phyloP scores from a whole-genome alignment of 2,329 filamentous ascomycete species.

The Aspergillus ustus region DNA sequence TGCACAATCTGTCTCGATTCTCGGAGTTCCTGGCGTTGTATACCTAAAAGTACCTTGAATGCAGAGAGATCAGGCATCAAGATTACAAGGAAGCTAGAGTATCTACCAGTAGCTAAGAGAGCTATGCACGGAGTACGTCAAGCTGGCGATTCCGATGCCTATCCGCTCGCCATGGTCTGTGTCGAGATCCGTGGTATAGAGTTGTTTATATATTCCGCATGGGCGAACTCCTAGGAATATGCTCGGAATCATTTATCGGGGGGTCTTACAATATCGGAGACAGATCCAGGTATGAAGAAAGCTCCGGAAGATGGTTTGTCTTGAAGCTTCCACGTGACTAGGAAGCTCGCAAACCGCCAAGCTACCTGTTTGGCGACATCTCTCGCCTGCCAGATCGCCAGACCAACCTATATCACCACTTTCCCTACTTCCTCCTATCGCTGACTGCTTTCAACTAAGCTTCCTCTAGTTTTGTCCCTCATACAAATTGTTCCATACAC shows the following conservation, averaged over 20 bases:
- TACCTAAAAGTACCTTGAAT: too few relatives aligned
- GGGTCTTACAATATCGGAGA: background rate
- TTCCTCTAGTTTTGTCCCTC: background rate
- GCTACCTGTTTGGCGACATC: background rate
- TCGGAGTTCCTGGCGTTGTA: background rate
- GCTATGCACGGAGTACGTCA: too few relatives aligned
- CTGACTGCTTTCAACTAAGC: background rate
- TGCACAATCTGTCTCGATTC: background rate
- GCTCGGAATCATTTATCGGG: background rate
- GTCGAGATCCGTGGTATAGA: background rate
- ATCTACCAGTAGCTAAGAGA: background rate
- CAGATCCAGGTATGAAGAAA: background rate
- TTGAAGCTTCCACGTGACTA: background rate
- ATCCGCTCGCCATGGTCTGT: background rate
- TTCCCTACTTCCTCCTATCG: background rate
- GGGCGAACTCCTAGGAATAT: background rate
- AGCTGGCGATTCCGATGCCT: background rate
- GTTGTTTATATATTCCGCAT: background rate
- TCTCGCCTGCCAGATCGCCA: background rate
- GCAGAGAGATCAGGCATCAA: background rate
- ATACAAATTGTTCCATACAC: background rate
- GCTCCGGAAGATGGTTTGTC: background rate
- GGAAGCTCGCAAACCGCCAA: background rate
- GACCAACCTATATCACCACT: background rate
- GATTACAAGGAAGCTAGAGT: background rate